Evolutionary conservation across 371 early-diverging fungal species (phyloP).

Genomic region (Zancudomyces culisetae): DNA sequence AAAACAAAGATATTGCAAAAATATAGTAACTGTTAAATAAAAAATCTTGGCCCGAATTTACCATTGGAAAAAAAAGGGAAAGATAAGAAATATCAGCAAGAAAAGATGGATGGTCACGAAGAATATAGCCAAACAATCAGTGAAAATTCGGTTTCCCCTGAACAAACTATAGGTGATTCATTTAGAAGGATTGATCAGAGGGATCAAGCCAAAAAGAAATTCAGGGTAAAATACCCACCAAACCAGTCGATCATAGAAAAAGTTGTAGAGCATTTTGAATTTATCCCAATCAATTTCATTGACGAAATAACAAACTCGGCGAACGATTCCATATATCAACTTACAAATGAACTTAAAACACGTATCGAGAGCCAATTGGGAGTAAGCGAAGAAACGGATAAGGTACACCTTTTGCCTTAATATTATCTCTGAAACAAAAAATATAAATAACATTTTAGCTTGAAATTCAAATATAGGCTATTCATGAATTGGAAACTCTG

Average conservation of each 20-base stretch:
- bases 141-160: too few relatives aligned
- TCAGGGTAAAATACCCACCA: constrained; percentile 13
- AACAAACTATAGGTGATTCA: too few relatives aligned
- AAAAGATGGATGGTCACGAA: too few relatives aligned
- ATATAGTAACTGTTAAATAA: too few relatives aligned
- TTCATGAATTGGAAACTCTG: constrained; percentile 41
- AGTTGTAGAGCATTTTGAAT: constrained; percentile 49
- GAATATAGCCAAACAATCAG: too few relatives aligned
- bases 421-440: background rate
- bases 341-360: constrained; percentile 34
- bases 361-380: constrained; percentile 33
- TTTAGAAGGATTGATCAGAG: background rate
- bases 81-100: too few relatives aligned
- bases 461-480: constrained; percentile 21
- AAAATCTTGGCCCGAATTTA: too few relatives aligned
- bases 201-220: background rate
- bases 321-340: constrained; percentile 42
- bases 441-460: background rate
- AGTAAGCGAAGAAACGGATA: constrained; percentile 21
- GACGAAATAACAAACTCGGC: constrained; percentile 55
- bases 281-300: constrained; percentile 40
- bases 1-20: too few relatives aligned
- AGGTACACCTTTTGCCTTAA: constrained; percentile 8
- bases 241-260: constrained; percentile 25
- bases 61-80: too few relatives aligned